Evolutionary conservation across 495 filamentous ascomycete genomes (phyloP).

Genomic region (Schizothecium vesticola): DNA sequence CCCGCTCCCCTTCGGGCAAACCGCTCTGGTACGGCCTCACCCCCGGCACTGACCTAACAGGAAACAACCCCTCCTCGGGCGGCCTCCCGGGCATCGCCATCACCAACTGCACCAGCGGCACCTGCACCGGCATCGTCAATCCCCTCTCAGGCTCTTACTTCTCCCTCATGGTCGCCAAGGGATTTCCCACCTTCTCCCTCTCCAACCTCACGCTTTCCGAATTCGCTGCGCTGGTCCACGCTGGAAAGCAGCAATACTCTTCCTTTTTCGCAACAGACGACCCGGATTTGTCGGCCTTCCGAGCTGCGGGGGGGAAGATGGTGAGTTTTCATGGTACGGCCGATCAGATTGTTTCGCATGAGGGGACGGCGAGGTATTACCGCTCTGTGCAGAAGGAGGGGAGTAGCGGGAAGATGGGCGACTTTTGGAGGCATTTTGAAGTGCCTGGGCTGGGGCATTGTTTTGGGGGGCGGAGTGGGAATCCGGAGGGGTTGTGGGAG

Average conservation of each 20-base stretch:
- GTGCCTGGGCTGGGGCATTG: conserved; percentile 33
- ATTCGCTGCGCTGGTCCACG: conserved; percentile 26
- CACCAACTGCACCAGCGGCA: conserved; percentile 16
- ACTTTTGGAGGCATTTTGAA: conserved; percentile 31
- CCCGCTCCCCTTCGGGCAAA: conserved; percentile 10
- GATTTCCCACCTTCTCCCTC: conserved; percentile 14
- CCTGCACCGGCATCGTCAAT: conserved; percentile 11
- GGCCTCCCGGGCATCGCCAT: conserved; percentile 13
- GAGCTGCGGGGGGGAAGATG: conserved; percentile 36
- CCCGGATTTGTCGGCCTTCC: conserved; percentile 38
- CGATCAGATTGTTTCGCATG: conserved; percentile 8
- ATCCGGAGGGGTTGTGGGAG: conserved; percentile 22
- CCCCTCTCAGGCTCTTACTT: conserved; percentile 12
- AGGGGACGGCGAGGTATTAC: conserved; percentile 26
- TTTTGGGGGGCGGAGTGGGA: conserved; percentile 19
- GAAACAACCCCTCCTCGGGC: neutral
- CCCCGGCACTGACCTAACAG: conserved; percentile 17
- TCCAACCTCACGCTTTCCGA: conserved; percentile 13
- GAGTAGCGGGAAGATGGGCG: conserved; percentile 12
- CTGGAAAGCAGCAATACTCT: conserved; percentile 23
- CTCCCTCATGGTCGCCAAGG: conserved; percentile 16
- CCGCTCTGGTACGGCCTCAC: conserved; percentile 20
- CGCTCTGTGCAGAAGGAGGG: conserved; percentile 10
- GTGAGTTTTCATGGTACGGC: conserved; percentile 43
- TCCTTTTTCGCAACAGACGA: conserved; percentile 33